Conservation (phyloP, 1,284 basidiomycete genomes). For the Marasmius tenuissimus region DNA sequence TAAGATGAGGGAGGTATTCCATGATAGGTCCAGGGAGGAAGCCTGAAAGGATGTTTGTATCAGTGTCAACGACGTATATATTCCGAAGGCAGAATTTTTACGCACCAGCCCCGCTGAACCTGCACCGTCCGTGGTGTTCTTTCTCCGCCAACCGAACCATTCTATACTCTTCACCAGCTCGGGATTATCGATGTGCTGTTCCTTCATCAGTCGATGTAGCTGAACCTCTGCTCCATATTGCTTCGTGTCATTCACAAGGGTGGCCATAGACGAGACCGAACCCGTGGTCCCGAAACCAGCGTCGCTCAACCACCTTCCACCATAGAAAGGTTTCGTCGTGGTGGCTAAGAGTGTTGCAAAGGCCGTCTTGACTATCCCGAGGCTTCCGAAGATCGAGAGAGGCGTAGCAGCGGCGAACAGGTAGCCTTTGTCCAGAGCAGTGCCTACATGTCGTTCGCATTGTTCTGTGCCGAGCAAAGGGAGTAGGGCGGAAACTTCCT, state of each 20-base stretch:
- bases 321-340: not conserved
- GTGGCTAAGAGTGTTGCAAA: constrained; percentile 4
- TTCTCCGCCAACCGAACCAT: not conserved
- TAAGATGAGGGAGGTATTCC: not conserved
- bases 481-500: constrained; percentile 9
- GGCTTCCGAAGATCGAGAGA: constrained; percentile 12
- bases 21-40: not conserved
- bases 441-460: constrained; percentile 8
- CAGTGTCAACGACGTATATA: not conserved
- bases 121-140: not conserved
- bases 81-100: not conserved
- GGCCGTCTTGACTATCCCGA: constrained; percentile 7
- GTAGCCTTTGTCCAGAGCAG: constrained; percentile 7
- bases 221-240: not conserved
- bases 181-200: not conserved
- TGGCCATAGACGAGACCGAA: not conserved
- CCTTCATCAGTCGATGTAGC: not conserved
- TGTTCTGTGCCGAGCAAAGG: constrained; percentile 10
- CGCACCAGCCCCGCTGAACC: too few relatives aligned
- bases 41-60: not conserved
- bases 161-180: not conserved
- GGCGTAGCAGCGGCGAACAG: constrained; percentile 11
- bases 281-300: not conserved
- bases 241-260: not conserved
- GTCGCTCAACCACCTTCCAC: not conserved